A percentile compares a stretch with the other conserved stretches of the same genome.
Evolutionary conservation across 1,139 yeast genomes (phyloP).

Genomic region (Yamadazyma sp.): DNA sequence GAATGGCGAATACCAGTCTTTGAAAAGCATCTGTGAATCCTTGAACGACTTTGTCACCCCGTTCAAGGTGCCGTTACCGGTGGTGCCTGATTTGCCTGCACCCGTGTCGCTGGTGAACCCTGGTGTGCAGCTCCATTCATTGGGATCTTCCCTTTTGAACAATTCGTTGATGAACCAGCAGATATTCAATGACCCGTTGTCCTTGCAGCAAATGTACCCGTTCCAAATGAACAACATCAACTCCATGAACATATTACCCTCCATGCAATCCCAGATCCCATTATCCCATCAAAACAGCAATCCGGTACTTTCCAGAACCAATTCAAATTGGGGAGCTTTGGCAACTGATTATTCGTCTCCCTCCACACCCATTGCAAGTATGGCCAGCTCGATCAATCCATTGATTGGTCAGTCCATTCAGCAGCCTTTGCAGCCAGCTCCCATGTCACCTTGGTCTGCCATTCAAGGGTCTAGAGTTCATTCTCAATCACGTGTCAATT

Average conservation of each 20-base stretch:
- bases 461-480: conserved; percentile 24
- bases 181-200: conserved; percentile 6
- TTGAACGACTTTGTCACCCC: conserved; percentile 58
- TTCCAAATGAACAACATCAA: conserved; percentile 9
- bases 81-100: conserved; percentile 1
- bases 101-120: not conserved
- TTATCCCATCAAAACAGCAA: conserved; percentile 32
- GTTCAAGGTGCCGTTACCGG: conserved; percentile 54
- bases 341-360: conserved; percentile 27
- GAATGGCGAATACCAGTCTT: conserved; percentile 43
- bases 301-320: conserved; percentile 35
- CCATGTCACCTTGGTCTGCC: conserved; percentile 41
- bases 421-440: conserved; percentile 31
- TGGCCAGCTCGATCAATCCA: conserved; percentile 1
- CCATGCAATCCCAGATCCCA: conserved; percentile 33
- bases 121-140: not conserved
- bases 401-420: not conserved
- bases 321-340: conserved; percentile 41
- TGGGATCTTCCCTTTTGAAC: conserved; percentile 3
- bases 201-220: conserved; percentile 7
- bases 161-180: conserved; percentile 7
- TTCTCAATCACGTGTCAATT: conserved; percentile 38
- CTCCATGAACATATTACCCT: conserved; percentile 21
- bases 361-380: conserved; percentile 26
- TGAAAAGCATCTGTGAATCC: conserved; percentile 45